Evolutionary conservation across 495 filamentous ascomycete species (phyloP).

Genomic region (Apiosordaria backusii): DNA sequence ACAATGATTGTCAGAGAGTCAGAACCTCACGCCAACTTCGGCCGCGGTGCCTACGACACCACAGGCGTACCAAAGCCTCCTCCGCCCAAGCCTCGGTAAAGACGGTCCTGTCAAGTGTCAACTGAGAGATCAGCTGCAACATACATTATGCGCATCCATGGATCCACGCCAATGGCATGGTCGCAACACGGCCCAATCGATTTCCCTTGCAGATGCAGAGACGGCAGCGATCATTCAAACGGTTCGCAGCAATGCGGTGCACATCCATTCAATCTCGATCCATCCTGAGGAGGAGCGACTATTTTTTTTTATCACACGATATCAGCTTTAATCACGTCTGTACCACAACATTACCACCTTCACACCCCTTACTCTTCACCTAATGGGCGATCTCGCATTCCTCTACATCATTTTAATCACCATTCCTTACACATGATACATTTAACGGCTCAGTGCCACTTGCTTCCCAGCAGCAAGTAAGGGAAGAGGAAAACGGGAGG

Average conservation of each 20-base stretch:
- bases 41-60: slow-evolving; percentile 56
- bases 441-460: slow-evolving; percentile 39
- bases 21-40: slow-evolving; percentile 47
- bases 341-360: slow-evolving; percentile 18
- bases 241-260: slow-evolving; percentile 1
- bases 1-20: slow-evolving; percentile 49
- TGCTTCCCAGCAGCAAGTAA: slow-evolving; percentile 38
- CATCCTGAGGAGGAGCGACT: slow-evolving; percentile 10
- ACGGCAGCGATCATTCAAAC: neutral
- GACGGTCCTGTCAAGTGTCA: neutral
- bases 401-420: slow-evolving; percentile 45
- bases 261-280: slow-evolving; percentile 6
- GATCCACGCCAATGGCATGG: slow-evolving; percentile 14
- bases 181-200: slow-evolving; percentile 14
- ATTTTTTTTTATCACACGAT: slow-evolving; percentile 16
- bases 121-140: slow-evolving; percentile 3
- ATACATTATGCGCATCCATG: slow-evolving; percentile 23
- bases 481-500: slow-evolving; percentile 17
- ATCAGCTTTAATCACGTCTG: slow-evolving; percentile 31
- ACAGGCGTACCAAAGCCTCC: slow-evolving; percentile 55
- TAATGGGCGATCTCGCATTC: slow-evolving; percentile 25
- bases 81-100: slow-evolving; percentile 51
- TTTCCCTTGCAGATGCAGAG: neutral
- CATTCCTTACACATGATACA: slow-evolving; percentile 36
- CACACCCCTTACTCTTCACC: slow-evolving; percentile 4